Evolutionary conservation across 495 filamentous ascomycete species (phyloP).

Genomic region (Hamigera avellanea): DNA sequence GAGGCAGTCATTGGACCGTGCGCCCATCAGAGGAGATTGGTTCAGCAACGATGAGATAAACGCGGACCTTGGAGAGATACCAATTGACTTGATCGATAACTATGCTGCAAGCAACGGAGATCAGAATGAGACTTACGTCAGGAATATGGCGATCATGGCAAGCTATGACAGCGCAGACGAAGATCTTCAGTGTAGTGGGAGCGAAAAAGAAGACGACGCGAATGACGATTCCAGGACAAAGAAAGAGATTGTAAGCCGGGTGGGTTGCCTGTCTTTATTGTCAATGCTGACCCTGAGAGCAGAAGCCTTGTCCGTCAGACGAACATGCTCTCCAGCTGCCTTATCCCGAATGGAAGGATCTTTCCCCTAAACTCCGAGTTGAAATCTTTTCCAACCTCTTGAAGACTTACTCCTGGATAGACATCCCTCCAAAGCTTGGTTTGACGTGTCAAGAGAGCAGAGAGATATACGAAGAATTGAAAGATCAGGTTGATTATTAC

Average conservation of each 20-base stretch:
- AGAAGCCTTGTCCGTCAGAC: not conserved
- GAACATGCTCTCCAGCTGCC: not conserved
- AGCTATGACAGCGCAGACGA: constrained; percentile 9
- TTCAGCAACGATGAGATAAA: not conserved
- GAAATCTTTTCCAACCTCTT: constrained; percentile 26
- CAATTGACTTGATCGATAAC: constrained; percentile 13
- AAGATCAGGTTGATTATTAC: constrained; percentile 3
- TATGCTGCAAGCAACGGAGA: constrained; percentile 21
- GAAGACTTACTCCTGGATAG: constrained; percentile 8
- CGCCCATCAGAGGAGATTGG: too few species aligned
- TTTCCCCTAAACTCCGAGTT: constrained; percentile 18
- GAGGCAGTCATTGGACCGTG: too few species aligned
- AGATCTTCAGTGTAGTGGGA: constrained; percentile 9
- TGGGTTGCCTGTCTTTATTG: not conserved
- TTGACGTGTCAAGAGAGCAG: constrained; percentile 12
- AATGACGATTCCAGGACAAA: not conserved
- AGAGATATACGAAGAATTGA: constrained; percentile 7
- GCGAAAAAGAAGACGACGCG: constrained; percentile 9
- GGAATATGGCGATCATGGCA: constrained; percentile 24
- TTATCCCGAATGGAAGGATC: constrained; percentile 22
- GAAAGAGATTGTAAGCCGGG: not conserved
- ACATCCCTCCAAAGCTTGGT: constrained; percentile 12
- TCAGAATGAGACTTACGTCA: constrained; percentile 22
- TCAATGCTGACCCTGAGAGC: not conserved
- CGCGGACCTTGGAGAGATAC: constrained; percentile 7